These are phyloP conservation scores for Aschersonia sp. DNA, from an alignment of 2,329 filamentous ascomycete species.

Conservation along the genomic window DNA sequence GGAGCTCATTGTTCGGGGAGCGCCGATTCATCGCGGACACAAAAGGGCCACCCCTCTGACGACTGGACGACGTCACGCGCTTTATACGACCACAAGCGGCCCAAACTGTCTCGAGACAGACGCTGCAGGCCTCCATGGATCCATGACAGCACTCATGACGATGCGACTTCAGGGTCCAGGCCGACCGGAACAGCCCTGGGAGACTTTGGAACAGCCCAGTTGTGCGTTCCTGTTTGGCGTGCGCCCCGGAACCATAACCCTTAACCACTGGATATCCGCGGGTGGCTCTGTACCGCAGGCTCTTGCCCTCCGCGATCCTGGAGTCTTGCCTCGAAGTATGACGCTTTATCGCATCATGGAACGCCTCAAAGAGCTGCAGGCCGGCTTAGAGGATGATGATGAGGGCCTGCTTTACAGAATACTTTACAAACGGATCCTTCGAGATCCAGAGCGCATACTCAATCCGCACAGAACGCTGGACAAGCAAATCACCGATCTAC, in stretches of 20 bases:
- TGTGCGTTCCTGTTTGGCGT: slow-evolving; percentile 53
- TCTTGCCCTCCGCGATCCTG: slow-evolving; percentile 43
- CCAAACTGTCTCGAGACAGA: slow-evolving; percentile 31
- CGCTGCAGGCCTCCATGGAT: slow-evolving; percentile 32
- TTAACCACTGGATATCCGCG: slow-evolving; percentile 53
- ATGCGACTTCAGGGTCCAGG: slow-evolving; percentile 30
- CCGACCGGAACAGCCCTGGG: slow-evolving; percentile 41
- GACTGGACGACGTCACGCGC: slow-evolving; percentile 37
- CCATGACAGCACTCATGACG: slow-evolving; percentile 45
- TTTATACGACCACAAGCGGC: slow-evolving; percentile 35
- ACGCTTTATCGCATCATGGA: slow-evolving; percentile 42
- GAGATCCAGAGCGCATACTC: slow-evolving; percentile 48
- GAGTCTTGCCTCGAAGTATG: slow-evolving; percentile 44
- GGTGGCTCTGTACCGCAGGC: slow-evolving; percentile 40
- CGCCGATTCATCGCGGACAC: slow-evolving; percentile 40
- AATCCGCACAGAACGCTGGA: slow-evolving; percentile 51
- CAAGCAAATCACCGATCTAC: slow-evolving; percentile 58
- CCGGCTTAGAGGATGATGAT: slow-evolving; percentile 39
- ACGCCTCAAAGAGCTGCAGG: slow-evolving; percentile 43
- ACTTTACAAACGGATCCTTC: slow-evolving; percentile 54
- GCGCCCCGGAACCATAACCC: slow-evolving; percentile 53
- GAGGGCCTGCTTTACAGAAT: slow-evolving; percentile 44
- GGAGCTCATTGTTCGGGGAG: slow-evolving; percentile 43
- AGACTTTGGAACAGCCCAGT: slow-evolving; percentile 61
- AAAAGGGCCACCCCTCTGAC: slow-evolving; percentile 38